Percentiles rank a stretch among this genome's conserved stretches.
Evolutionary conservation across 2,329 filamentous ascomycete genomes (phyloP).

Genomic region (Colletotrichum gigasporum): DNA sequence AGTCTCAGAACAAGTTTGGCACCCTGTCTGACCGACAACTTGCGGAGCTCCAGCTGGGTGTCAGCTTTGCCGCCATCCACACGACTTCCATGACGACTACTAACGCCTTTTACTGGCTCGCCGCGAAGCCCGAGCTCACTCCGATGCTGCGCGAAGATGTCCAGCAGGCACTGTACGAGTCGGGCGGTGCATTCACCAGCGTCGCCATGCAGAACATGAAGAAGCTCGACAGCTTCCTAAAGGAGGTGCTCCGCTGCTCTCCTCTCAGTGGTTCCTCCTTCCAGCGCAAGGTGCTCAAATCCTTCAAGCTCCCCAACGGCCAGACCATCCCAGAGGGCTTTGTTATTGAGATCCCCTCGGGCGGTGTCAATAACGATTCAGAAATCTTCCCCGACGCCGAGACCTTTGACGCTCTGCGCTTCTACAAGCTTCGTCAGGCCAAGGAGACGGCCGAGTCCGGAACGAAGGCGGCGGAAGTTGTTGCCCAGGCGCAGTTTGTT

Average conservation of each 20-base stretch:
- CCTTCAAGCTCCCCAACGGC: slow-evolving; percentile 63
- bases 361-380: slow-evolving; percentile 47
- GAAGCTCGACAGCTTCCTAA: slow-evolving; percentile 52
- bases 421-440: slow-evolving; percentile 52
- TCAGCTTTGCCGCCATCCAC: slow-evolving; percentile 62
- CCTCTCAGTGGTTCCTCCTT: slow-evolving; percentile 53
- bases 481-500: slow-evolving; percentile 49
- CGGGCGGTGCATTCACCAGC: slow-evolving; percentile 44
- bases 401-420: slow-evolving; percentile 59
- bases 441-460: slow-evolving; percentile 21
- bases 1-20: slow-evolving; percentile 45
- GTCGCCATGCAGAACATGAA: slow-evolving; percentile 47
- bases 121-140: slow-evolving; percentile 58
- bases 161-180: slow-evolving; percentile 45
- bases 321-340: slow-evolving; percentile 56
- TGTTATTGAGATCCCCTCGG: slow-evolving; percentile 50
- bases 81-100: slow-evolving; percentile 57
- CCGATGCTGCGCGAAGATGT: slow-evolving; percentile 63
- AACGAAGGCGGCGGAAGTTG: slow-evolving; percentile 31
- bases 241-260: slow-evolving; percentile 46
- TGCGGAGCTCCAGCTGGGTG: slow-evolving; percentile 50
- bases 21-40: slow-evolving; percentile 44
- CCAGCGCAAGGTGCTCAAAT: slow-evolving; percentile 58
- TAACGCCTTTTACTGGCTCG: slow-evolving; percentile 59
- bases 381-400: slow-evolving; percentile 48